These are phyloP conservation scores for Candida easanensis DNA, from an alignment of 805 yeast species.

Conservation along the genomic window DNA sequence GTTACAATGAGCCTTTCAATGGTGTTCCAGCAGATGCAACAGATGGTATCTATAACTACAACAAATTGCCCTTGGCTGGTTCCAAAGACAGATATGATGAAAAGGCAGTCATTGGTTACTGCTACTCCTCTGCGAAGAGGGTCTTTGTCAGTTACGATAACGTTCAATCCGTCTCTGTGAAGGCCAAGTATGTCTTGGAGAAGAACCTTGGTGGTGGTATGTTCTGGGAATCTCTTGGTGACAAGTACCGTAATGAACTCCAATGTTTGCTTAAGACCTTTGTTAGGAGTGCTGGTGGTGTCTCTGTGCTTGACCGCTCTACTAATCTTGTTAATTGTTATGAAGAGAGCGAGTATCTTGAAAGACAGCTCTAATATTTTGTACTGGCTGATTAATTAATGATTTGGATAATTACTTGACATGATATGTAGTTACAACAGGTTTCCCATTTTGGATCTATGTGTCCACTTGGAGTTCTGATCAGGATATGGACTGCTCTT, in stretches of 20 bases:
- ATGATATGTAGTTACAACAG: neutral
- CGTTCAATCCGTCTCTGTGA: conserved; percentile 45
- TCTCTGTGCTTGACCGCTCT: conserved; percentile 8
- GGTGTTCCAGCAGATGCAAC: conserved; percentile 26
- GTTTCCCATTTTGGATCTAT: conserved; percentile 15
- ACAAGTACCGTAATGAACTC: conserved; percentile 33
- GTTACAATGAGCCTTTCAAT: conserved; percentile 40
- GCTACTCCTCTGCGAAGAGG: conserved; percentile 37
- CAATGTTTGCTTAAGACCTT: conserved; percentile 46
- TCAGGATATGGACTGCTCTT: conserved; percentile 20
- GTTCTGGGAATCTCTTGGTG: conserved; percentile 96
- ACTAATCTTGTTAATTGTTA: conserved; percentile 12
- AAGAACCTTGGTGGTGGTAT: conserved; percentile 74
- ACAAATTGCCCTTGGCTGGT: conserved; percentile 46
- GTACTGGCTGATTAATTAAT: too few species aligned
- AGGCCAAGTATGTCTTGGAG: conserved; percentile 55
- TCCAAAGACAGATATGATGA: conserved; percentile 51
- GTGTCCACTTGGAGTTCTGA: conserved; percentile 22
- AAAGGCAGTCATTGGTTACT: conserved; percentile 50
- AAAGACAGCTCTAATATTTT: too few species aligned
- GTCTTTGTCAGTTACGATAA: conserved; percentile 68
- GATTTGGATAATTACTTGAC: too few species aligned
- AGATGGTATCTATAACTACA: conserved; percentile 51
- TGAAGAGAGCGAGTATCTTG: conserved; percentile 13
- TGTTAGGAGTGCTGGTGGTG: conserved; percentile 30